Base-by-base conservation (phyloP, 1,284 basidiomycete species). In the Porodaedalea pini region DNA sequence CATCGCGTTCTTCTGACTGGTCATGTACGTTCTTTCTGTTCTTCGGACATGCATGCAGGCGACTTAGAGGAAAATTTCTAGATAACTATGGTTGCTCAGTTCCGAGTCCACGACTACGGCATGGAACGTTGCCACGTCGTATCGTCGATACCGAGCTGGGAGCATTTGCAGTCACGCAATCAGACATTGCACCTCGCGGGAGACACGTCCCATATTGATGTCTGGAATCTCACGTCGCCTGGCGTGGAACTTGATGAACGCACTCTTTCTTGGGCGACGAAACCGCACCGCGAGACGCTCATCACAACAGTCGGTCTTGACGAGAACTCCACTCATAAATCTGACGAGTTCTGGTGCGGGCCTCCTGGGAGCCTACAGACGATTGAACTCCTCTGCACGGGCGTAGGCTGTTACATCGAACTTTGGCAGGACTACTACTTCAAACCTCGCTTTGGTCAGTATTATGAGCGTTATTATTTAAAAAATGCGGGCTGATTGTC, bases 381-480 rank as follows among this genome's bases (percentile, higher is more conserved):
- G 3, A 47, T 34, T 23, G 53, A 55, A 36, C 31, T 55, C 15
- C 21, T 41, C 13, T 55, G 53, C 41, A 17, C 53, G n/a, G 53
- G 27, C 5, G 53, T 47, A 2, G 53, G 19, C 17, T 55, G 53
- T 21, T 17, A 21, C 19, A 25, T 55, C 32, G 53, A 47, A 11
- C 47, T 55, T 21, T 55, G 53, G 53, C 53, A 55, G 53, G 53
- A 47, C 52, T 36, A 39, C 25, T 54, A 54, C 27, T 54, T 54
- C 40, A 54, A 44, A 17, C 41, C 52, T 21, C 52, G 40, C 0
- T 55, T 48, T 55, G 54, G 54, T 48, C 21, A 21, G 54, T 6
- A 34, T 6, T 34, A 34, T 6, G 32, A n/a, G n/a, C n/a, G n/a
- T n/a, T 45, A 21, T 15, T 32, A 11, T 25, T 17, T 13, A 8